phyloP scores from a whole-genome alignment of 441 rosid genomes.

The Croton laevigatus region DNA sequence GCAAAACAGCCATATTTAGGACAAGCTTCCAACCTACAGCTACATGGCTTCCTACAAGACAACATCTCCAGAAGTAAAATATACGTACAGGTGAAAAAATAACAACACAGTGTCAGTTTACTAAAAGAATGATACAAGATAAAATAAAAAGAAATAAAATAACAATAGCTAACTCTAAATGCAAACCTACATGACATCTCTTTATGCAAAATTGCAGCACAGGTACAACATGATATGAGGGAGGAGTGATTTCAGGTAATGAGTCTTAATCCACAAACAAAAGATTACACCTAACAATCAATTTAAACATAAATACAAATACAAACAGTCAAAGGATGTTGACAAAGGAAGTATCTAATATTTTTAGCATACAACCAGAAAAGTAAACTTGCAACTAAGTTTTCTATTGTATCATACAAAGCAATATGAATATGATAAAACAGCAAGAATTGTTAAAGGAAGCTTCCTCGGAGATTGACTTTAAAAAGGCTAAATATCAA shows the following conservation, averaged over 20 bases:
- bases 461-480: slow-evolving; percentile 3
- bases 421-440: neutral
- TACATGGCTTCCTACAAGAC: neutral
- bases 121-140: neutral
- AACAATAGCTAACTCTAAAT: neutral
- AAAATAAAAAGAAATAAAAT: too few relatives aligned
- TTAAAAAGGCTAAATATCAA: neutral
- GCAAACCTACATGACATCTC: neutral
- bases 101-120: neutral
- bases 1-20: neutral
- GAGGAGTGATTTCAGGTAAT: neutral
- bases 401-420: slow-evolving; percentile 4
- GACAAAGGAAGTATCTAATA: slow-evolving; percentile 6
- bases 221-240: neutral
- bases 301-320: neutral
- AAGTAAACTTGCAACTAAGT: slow-evolving; percentile 10
- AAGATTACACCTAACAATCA: neutral
- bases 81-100: neutral
- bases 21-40: neutral
- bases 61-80: neutral
- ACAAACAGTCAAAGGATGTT: slow-evolving; percentile 3
- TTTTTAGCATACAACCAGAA: neutral
- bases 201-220: neutral
- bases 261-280: neutral
- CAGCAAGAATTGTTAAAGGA: slow-evolving; percentile 7